Conservation (phyloP, 164 flowering plant species). For the Houttuynia cordata region DNA sequence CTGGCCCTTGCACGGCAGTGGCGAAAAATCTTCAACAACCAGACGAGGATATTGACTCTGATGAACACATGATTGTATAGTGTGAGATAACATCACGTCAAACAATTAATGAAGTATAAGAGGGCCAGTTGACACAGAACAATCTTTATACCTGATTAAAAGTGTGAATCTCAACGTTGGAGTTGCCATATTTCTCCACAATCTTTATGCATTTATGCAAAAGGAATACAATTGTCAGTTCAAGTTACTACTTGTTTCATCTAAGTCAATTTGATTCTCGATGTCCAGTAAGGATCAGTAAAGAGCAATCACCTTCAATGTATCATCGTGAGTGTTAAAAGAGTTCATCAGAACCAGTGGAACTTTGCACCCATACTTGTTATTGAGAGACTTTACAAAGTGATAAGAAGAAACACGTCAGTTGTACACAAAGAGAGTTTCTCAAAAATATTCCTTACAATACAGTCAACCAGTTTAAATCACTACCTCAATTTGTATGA, state of each 20-base stretch:
- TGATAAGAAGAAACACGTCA: constrained; percentile 7
- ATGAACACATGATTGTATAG: constrained; percentile 1
- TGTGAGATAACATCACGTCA: not conserved
- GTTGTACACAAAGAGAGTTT: not conserved
- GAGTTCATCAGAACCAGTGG: constrained; percentile 95
- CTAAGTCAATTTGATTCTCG: not conserved
- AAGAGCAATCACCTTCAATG: constrained; percentile 43
- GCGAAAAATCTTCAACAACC: constrained; percentile 69
- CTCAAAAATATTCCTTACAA: not conserved
- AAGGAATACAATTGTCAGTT: not conserved
- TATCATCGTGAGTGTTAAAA: constrained; percentile 89
- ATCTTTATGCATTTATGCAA: constrained; percentile 43
- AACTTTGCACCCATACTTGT: constrained; percentile 83
- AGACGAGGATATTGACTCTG: constrained; percentile 97
- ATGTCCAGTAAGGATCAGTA: constrained; percentile 3
- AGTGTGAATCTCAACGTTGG: constrained; percentile 81
- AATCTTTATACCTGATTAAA: constrained; percentile 65
- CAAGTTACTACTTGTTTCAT: not conserved
- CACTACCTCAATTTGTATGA: constrained; percentile 84
- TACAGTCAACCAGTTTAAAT: not conserved
- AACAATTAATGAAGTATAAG: not conserved
- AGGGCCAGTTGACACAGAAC: not conserved
- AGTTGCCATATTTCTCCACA: constrained; percentile 68
- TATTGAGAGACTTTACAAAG: constrained; percentile 51
- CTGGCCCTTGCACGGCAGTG: constrained; percentile 77